Percentiles rank a stretch among this genome's conserved stretches.
Evolutionary conservation across 257 asterid species (phyloP).

Genomic region (Petunia axillaris): DNA sequence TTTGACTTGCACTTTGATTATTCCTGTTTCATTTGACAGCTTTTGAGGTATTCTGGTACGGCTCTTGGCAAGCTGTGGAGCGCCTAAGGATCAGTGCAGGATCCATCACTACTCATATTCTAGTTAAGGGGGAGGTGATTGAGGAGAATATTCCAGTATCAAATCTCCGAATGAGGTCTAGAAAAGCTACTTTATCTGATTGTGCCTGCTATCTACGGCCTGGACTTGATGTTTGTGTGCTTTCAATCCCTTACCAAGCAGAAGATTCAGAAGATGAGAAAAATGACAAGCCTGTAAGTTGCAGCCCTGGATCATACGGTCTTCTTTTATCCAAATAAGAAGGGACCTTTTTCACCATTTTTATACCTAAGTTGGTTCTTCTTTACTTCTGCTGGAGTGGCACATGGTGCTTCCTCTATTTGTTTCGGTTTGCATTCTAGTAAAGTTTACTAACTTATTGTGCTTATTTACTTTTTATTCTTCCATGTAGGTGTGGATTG

Average conservation of each 20-base stretch:
- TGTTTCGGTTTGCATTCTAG: background rate
- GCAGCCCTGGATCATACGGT: constrained; percentile 19
- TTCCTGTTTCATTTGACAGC: constrained; percentile 51
- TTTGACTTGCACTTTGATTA: constrained; percentile 16
- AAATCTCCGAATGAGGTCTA: constrained; percentile 74
- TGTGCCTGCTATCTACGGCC: constrained; percentile 81
- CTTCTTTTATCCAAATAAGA: constrained; percentile 19
- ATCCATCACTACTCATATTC: constrained; percentile 43
- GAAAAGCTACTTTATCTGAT: constrained; percentile 68
- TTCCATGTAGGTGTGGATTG: constrained; percentile 68
- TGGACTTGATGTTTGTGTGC: constrained; percentile 77
- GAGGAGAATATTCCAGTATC: constrained; percentile 66
- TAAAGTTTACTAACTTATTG: background rate
- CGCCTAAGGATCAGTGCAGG: constrained; percentile 59
- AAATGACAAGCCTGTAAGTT: constrained; percentile 55
- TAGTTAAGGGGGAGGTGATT: constrained; percentile 44
- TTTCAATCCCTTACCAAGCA: constrained; percentile 39
- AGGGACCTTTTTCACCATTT: background rate
- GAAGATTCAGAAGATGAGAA: constrained; percentile 46
- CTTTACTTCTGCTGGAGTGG: constrained; percentile 11
- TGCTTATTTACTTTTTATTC: constrained; percentile 13
- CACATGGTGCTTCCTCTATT: background rate
- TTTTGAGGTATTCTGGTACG: constrained; percentile 77
- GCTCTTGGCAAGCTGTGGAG: constrained; percentile 81
- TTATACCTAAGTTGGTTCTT: constrained; percentile 8